phyloP scores from a whole-genome alignment of 495 filamentous ascomycete genomes.

The Penicillium lagena region DNA sequence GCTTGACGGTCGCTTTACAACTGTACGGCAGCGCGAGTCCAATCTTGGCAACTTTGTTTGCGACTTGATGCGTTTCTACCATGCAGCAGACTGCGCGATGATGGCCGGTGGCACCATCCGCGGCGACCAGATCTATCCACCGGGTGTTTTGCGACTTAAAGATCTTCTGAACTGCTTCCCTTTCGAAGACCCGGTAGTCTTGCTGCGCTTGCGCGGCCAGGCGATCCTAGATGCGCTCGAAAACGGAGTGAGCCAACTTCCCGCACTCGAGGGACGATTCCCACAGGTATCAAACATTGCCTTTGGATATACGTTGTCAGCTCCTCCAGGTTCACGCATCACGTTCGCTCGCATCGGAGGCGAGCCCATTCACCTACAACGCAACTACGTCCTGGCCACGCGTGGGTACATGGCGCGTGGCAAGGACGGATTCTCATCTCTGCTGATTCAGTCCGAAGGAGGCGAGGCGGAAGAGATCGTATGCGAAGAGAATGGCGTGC shows the following conservation, averaged over 20 bases:
- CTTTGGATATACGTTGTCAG: conserved; percentile 59
- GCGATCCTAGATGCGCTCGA: conserved; percentile 71
- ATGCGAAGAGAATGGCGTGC: conserved; percentile 74
- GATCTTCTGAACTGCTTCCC: conserved; percentile 81
- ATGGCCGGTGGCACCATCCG: conserved; percentile 88
- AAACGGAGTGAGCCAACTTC: conserved; percentile 72
- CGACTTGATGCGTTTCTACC: conserved; percentile 82
- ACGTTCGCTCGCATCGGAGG: conserved; percentile 53
- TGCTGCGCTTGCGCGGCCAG: conserved; percentile 60
- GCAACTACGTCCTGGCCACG: conserved; percentile 63
- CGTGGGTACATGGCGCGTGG: conserved; percentile 81
- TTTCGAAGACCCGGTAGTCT: conserved; percentile 85
- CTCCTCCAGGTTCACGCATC: conserved; percentile 55
- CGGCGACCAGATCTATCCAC: conserved; percentile 82
- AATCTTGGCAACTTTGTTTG: conserved; percentile 88
- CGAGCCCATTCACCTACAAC: conserved; percentile 50
- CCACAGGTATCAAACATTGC: conserved; percentile 78
- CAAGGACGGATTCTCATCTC: conserved; percentile 75
- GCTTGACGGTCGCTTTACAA: conserved; percentile 79
- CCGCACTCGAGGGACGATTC: conserved; percentile 68
- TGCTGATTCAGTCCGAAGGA: conserved; percentile 62
- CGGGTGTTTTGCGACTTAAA: conserved; percentile 66
- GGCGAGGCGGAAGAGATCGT: conserved; percentile 72
- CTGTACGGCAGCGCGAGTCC: conserved; percentile 67
- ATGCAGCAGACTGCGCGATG: conserved; percentile 69